Evolutionary conservation across 768 basidiomycete genomes (phyloP), one percentile per base, ranked within the genome.

Genomic region (Lanmaoa pseudosensibilis): DNA sequence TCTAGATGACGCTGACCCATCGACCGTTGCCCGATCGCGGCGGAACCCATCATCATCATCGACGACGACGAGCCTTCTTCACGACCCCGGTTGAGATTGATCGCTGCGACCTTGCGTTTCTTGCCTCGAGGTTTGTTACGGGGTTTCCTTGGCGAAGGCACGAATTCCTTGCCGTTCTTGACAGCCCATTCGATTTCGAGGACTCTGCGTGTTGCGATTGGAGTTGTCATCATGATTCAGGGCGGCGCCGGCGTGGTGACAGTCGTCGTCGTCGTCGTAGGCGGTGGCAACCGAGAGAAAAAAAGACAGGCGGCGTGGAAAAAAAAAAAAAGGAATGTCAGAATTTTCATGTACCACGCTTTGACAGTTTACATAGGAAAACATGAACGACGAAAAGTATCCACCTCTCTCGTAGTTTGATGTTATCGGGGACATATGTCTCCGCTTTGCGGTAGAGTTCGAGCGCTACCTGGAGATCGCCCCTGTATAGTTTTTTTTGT

Each of bases 401-500:
- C 82, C 80, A 92, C 92, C 92, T 88, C 79, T 90, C 89, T 81
- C 86, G 84, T 47, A 94, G 79, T 70, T 90, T 92, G 73, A 83
- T 71, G 66, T 94, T 93, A 55, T 91, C 87, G n/a, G 92, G 91
- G 46, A 92, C 89, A 61, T 92, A 92, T 6, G 79, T 78, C 69
- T 87, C 86, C 19, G 90, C 91, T 64, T 89, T 88, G 66, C 85
- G 84, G 68, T 92, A 94, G 16, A 93, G 80, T 52, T 90, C 87
- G 38, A 94, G 78, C 3, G 92, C 91, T 2, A 84, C 81, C 64
- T 86, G 80, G n/a, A 92, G 77, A 65, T 92, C 85, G n/a, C 87
- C 88, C 77, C 90, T 92, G 39, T 45, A 25, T 2, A 19, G n/a
- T n/a, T n/a, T n/a, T 4, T 4, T 11, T 21, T 19, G 18, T 48